These are phyloP conservation scores for Erodium texanum DNA, from an alignment of 441 rosid genomes.

Conservation along the genomic window DNA sequence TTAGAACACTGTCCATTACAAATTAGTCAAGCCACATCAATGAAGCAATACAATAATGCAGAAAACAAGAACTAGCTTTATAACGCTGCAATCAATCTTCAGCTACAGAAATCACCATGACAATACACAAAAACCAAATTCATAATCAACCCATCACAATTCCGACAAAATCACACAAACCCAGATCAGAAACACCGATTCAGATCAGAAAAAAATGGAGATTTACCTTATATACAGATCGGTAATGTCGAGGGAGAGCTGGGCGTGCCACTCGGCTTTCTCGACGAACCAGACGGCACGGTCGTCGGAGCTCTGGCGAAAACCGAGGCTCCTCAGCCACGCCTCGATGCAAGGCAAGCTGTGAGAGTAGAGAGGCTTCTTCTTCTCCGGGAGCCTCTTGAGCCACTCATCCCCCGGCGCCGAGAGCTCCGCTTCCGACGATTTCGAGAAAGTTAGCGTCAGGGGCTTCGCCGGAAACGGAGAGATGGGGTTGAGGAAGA, in stretches of 20 bases:
- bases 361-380: conserved; percentile 76
- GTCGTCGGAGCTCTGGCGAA: conserved; percentile 64
- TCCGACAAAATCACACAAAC: neutral
- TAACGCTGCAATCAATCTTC: neutral
- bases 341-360: conserved; percentile 91
- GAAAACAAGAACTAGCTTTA: neutral
- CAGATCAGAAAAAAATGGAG: neutral
- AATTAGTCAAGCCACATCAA: neutral
- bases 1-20: neutral
- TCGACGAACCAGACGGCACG: conserved; percentile 71
- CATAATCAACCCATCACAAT: neutral
- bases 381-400: conserved; percentile 65
- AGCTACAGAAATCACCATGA: neutral
- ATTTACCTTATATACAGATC: conserved; percentile 72
- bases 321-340: conserved; percentile 74
- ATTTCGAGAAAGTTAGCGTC: conserved; percentile 30
- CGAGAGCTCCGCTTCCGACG: conserved; percentile 53
- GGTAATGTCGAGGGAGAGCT: conserved; percentile 73
- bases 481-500: conserved; percentile 16
- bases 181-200: conserved; percentile 6
- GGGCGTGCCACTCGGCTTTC: conserved; percentile 85
- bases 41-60: neutral
- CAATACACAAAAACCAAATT: neutral
- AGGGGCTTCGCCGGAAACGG: conserved; percentile 22
- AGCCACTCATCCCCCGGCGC: conserved; percentile 76